Evolutionary conservation across 148 eudicot genomes (phyloP).

Genomic region (Simmondsia chinensis): DNA sequence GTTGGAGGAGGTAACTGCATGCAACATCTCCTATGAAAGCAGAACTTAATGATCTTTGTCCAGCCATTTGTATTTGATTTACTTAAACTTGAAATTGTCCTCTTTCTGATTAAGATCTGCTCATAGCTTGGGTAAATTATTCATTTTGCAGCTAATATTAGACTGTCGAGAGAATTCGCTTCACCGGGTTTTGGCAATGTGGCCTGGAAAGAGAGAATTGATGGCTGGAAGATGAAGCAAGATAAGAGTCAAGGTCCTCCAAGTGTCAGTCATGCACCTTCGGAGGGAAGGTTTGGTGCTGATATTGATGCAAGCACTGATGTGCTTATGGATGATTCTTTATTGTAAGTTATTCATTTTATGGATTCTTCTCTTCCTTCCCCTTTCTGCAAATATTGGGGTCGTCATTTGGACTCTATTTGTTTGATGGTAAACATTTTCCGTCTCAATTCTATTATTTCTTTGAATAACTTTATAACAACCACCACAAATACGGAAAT

Average conservation of each 20-base stretch:
- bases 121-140: neutral
- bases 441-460: no score
- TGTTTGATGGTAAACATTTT: no score
- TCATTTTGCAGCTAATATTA: slow-evolving; percentile 26
- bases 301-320: slow-evolving; percentile 44
- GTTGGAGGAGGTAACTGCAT: slow-evolving; percentile 33
- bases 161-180: slow-evolving; percentile 37
- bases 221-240: slow-evolving; percentile 42
- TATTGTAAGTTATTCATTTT: slow-evolving; percentile 36
- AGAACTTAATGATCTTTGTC: no score
- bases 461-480: no score
- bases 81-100: no score
- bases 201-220: slow-evolving; percentile 43
- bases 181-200: slow-evolving; percentile 42
- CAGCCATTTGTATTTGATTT: no score
- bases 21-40: no score
- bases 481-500: no score
- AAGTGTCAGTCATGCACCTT: slow-evolving; percentile 41
- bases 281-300: slow-evolving; percentile 33
- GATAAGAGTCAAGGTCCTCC: slow-evolving; percentile 33
- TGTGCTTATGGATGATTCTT: slow-evolving; percentile 30
- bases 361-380: no score
- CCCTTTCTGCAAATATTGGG: no score
- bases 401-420: no score
- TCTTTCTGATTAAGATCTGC: neutral